phyloP scores from a whole-genome alignment of 495 filamentous ascomycete genomes.

The Cairneyella variabilis region DNA sequence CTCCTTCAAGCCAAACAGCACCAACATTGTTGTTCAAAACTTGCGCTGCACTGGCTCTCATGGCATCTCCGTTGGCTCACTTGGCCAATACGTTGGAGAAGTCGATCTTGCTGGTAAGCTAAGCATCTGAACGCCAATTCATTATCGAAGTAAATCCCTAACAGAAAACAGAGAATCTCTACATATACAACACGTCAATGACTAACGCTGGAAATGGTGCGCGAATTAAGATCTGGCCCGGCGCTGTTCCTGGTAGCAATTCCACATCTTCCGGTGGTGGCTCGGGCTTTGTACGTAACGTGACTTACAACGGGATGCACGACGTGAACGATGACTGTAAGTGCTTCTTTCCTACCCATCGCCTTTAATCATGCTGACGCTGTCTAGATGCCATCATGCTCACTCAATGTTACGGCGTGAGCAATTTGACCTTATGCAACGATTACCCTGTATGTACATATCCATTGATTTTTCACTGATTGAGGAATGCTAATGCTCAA shows the following conservation, averaged over 20 bases:
- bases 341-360: background rate
- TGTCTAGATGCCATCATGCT: slow-evolving; percentile 50
- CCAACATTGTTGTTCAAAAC: slow-evolving; percentile 64
- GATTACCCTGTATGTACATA: slow-evolving; percentile 38
- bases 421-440: slow-evolving; percentile 54
- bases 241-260: slow-evolving; percentile 41
- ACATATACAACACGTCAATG: slow-evolving; percentile 63
- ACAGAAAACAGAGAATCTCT: slow-evolving; percentile 49
- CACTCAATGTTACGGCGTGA: slow-evolving; percentile 61
- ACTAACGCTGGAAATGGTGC: slow-evolving; percentile 58
- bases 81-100: slow-evolving; percentile 59
- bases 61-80: slow-evolving; percentile 64
- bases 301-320: slow-evolving; percentile 50
- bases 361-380: background rate
- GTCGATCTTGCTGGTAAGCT: slow-evolving; percentile 42
- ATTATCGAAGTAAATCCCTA: background rate
- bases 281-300: slow-evolving; percentile 36
- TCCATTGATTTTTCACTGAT: background rate
- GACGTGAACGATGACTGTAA: slow-evolving; percentile 53
- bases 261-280: slow-evolving; percentile 57
- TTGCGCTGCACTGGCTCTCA: slow-evolving; percentile 64
- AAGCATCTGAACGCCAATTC: background rate
- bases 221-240: slow-evolving; percentile 66
- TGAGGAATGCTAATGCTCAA: background rate
- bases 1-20: slow-evolving; percentile 70